phyloP scores from a whole-genome alignment of 1,139 yeast genomes.

The Blastobotrys petasosporus region DNA sequence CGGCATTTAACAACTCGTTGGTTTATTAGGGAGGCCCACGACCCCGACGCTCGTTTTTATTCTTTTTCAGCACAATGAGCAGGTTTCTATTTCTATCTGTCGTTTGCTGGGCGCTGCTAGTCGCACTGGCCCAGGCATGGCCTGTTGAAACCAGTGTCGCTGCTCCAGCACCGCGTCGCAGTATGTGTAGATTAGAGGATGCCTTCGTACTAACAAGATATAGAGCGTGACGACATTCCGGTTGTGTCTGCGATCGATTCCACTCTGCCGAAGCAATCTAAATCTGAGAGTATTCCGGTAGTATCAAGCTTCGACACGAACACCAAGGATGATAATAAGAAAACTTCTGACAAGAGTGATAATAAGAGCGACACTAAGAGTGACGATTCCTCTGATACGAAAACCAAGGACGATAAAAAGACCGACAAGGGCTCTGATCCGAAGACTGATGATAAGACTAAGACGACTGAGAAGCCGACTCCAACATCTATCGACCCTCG shows the following conservation, averaged over 20 bases:
- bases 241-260: slow-evolving; percentile 5
- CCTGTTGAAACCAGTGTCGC: too few species aligned
- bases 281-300: background rate
- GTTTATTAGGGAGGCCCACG: too few species aligned
- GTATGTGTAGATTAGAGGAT: background rate
- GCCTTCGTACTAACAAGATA: too few species aligned
- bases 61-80: too few species aligned
- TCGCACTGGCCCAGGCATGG: too few species aligned
- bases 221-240: slow-evolving; percentile 4
- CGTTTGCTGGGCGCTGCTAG: too few species aligned
- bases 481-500: slow-evolving; percentile 32
- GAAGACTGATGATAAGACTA: slow-evolving; percentile 8
- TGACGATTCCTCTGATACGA: slow-evolving; percentile 1
- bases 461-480: slow-evolving; percentile 9
- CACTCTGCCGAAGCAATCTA: background rate
- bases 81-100: too few species aligned
- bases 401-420: slow-evolving; percentile 5
- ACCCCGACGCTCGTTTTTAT: too few species aligned
- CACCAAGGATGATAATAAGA: slow-evolving; percentile 1
- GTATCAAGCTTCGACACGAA: slow-evolving; percentile 1
- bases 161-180: too few species aligned
- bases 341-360: slow-evolving; percentile 4
- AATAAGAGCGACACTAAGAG: slow-evolving; percentile 3
- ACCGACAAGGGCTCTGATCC: slow-evolving; percentile 5
- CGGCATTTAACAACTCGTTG: too few species aligned